Percentiles rank a stretch among this genome's conserved stretches.
Evolutionary conservation across 225 moss, liverwort and hornwort genomes (phyloP).

Genomic region (Bryum argenteum): DNA sequence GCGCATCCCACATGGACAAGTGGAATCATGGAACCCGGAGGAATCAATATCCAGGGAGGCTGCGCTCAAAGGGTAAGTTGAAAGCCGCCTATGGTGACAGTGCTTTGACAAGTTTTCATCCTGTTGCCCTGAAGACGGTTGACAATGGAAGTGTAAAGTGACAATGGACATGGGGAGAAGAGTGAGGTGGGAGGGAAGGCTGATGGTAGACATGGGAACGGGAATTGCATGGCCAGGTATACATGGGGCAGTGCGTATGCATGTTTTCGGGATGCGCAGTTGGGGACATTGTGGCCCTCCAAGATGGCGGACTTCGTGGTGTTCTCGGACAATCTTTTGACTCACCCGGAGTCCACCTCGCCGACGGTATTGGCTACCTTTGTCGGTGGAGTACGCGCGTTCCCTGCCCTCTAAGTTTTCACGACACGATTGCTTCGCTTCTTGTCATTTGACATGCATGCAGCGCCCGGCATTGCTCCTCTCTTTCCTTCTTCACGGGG

Average conservation of each 20-base stretch:
- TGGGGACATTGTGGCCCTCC: conserved; percentile 47
- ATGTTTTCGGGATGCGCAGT: conserved; percentile 44
- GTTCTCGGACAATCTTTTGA: conserved; percentile 47
- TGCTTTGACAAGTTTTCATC: background rate
- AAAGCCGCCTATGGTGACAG: conserved; percentile 6
- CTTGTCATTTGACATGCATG: too few relatives aligned
- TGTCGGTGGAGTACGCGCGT: conserved; percentile 42
- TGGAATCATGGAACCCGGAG: conserved; percentile 53
- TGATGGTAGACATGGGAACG: conserved; percentile 14
- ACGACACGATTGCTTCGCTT: background rate
- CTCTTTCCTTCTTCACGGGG: too few relatives aligned
- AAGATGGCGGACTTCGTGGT: conserved; percentile 64
- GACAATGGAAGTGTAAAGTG: too few relatives aligned
- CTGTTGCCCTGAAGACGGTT: background rate
- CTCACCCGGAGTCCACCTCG: conserved; percentile 27
- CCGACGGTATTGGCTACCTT: conserved; percentile 54
- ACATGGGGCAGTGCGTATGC: conserved; percentile 56
- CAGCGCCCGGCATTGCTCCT: too few relatives aligned
- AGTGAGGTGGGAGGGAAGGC: conserved; percentile 3
- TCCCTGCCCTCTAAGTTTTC: conserved; percentile 30
- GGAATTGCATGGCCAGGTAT: conserved; percentile 47
- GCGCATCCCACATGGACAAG: conserved; percentile 68
- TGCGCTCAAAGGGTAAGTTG: conserved; percentile 65
- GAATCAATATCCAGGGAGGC: conserved; percentile 78
- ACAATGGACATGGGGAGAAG: background rate